Conservation (phyloP, 2,329 filamentous ascomycete genomes). For the Beauveria rudraprayagi region DNA sequence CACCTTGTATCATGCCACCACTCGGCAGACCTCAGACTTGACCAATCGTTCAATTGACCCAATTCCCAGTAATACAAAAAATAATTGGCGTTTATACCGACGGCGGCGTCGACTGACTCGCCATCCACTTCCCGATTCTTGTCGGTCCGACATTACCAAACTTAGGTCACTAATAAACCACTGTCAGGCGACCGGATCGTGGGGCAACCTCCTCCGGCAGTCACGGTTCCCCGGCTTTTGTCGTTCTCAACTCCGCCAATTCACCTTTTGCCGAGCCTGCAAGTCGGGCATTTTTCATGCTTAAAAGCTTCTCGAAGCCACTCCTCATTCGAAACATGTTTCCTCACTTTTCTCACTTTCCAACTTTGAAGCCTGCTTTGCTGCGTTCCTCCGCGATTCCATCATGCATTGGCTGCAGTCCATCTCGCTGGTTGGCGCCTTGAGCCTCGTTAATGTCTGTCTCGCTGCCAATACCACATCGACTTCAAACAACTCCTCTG, state of each 20-base stretch:
- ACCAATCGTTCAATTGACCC: not conserved
- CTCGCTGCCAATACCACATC: not conserved
- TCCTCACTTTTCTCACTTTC: not conserved
- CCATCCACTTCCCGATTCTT: not conserved
- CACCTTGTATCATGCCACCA: too few relatives aligned
- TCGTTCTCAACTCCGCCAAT: not conserved
- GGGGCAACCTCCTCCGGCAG: not conserved
- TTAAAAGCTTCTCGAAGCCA: not conserved
- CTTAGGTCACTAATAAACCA: not conserved
- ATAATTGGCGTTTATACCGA: not conserved
- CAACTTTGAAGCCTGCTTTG: not conserved
- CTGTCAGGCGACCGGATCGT: not conserved
- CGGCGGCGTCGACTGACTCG: not conserved
- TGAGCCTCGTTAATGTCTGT: conserved; percentile 3
- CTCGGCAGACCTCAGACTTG: too few relatives aligned
- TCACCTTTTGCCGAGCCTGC: not conserved
- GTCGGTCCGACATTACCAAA: conserved; percentile 5
- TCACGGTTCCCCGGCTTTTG: not conserved
- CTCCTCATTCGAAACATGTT: not conserved
- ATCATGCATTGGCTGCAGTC: conserved; percentile 13
- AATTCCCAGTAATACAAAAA: not conserved
- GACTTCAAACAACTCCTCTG: not conserved
- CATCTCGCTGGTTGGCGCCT: conserved; percentile 3
- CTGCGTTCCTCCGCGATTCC: not conserved
- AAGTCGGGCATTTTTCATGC: too few relatives aligned